A percentile compares a stretch with the other conserved stretches of the same genome.
phyloP scores from a whole-genome alignment of 2,329 filamentous ascomycete genomes.

The Alternaria alternata region DNA sequence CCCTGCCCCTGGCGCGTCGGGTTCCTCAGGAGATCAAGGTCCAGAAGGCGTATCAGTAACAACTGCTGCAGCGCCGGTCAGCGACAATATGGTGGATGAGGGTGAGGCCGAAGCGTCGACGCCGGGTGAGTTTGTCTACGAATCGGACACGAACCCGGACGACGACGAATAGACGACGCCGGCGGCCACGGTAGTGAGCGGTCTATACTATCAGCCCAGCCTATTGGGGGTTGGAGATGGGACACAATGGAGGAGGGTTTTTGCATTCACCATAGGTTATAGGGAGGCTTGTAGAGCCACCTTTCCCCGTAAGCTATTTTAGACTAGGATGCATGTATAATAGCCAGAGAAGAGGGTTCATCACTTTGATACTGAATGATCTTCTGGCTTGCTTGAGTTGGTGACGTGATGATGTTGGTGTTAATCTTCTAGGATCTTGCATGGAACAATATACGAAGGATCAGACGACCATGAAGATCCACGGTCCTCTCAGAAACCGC shows the following conservation, averaged over 20 bases:
- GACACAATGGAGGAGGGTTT: slow-evolving; percentile 14
- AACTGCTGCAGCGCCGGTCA: slow-evolving; percentile 67
- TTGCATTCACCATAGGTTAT: slow-evolving; percentile 33
- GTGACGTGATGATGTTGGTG: not conserved
- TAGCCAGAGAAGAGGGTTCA: slow-evolving; percentile 26
- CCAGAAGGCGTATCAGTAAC: slow-evolving; percentile 67
- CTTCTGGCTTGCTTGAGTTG: slow-evolving; percentile 1
- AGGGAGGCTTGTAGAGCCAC: slow-evolving; percentile 35
- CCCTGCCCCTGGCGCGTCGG: slow-evolving; percentile 55
- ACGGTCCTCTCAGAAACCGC: not conserved
- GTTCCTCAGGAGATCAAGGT: slow-evolving; percentile 44
- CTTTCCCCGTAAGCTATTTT: slow-evolving; percentile 36
- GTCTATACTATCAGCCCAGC: slow-evolving; percentile 36
- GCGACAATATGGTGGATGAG: slow-evolving; percentile 84
- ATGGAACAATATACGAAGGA: not conserved
- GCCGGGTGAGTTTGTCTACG: slow-evolving; percentile 80
- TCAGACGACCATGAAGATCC: slow-evolving; percentile 12
- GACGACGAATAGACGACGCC: slow-evolving; percentile 42
- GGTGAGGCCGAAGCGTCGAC: slow-evolving; percentile 76
- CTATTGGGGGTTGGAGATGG: slow-evolving; percentile 17
- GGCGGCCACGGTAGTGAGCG: slow-evolving; percentile 13
- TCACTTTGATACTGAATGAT: slow-evolving; percentile 13
- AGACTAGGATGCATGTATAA: slow-evolving; percentile 40
- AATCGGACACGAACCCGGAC: slow-evolving; percentile 68
- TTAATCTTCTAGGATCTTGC: not conserved